A percentile compares a stretch with the other conserved stretches of the same genome.
These are phyloP conservation scores for Ascocoryne sarcoides DNA, from an alignment of 2,329 filamentous ascomycete genomes.

Conservation along the genomic window DNA sequence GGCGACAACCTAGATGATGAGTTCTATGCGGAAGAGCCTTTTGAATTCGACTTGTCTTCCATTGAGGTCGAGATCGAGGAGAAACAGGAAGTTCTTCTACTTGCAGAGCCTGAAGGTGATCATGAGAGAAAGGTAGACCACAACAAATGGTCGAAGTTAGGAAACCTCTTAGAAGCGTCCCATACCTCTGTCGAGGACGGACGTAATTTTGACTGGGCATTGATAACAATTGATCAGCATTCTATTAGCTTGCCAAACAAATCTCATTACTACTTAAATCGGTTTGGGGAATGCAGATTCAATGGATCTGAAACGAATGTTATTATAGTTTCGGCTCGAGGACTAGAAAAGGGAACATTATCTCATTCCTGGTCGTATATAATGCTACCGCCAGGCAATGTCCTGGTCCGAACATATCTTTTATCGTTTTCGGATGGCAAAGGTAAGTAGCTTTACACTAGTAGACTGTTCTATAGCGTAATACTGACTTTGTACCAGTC, in stretches of 20 bases:
- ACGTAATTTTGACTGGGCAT: conserved; percentile 6
- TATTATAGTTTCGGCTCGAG: no score
- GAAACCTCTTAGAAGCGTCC: neutral
- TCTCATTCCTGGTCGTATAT: conserved; percentile 5
- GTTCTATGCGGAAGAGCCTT: conserved; percentile 1
- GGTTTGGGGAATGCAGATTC: no score
- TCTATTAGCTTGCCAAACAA: conserved; percentile 1
- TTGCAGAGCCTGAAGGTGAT: no score
- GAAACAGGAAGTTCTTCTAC: no score
- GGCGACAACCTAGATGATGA: conserved; percentile 2
- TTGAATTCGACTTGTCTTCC: neutral
- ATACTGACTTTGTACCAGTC: conserved; percentile 5
- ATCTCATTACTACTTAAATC: no score
- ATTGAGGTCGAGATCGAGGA: no score
- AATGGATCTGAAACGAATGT: no score
- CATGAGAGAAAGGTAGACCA: neutral
- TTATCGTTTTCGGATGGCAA: neutral
- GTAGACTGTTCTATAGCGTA: neutral
- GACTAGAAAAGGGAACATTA: conserved; percentile 4
- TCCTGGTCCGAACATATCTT: conserved; percentile 4
- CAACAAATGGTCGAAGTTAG: neutral
- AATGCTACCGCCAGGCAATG: conserved; percentile 3
- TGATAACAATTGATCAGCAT: conserved; percentile 1
- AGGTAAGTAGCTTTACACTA: neutral
- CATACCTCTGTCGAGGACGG: neutral